Evolutionary conservation across 129 eudicot genomes (phyloP), one percentile per base, ranked within the genome.

Genomic region (Pulicaria dysenterica): DNA sequence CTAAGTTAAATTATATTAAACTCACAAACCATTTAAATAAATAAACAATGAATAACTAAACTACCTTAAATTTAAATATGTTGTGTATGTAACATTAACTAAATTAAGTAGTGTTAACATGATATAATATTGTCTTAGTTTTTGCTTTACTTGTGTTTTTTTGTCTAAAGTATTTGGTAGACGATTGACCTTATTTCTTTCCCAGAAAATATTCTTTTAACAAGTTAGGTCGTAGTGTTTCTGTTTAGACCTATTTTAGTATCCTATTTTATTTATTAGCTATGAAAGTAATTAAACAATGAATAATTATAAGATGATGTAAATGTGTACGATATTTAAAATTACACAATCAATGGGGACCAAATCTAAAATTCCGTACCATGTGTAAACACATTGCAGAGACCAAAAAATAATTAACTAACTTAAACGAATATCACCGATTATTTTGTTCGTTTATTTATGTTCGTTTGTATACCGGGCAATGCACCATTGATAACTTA

Each of bases 381-480:
- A 77, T 70, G 36, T 61, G 51, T 41, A 61, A 14, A 51, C 34
- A 77, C 43, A 61, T 58, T 77, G 61, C 43, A 61, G 67, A 70
- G 77, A 70, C 82, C 82, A 70, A 72, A 53, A 43, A 70, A 77
- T 72, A 72, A 77, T 77, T 77, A 71, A 70, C 82, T 24, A 2
- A 24, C 31, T 24, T 24, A 24, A 24, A 24, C 31, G 31, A 24
- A 24, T 2, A 24, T 24, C 31, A 24, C 31, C 1, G 31, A 24
- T 24, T 24, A 24, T 24, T 24, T 24, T 24, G 31, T 24, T 24
- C 31, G 2, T 24, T 24, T 24, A 24, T 24, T 24, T 24, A 24
- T 24, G 31, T 24, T 24, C 2, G 31, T 24, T 24, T 24, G 2
- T 24, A 24, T 2, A 24, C 2, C 31, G 31, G 2, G 31, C 31